Conservation (phyloP, 2,329 filamentous ascomycete species). For the Neurospora sp. region DNA sequence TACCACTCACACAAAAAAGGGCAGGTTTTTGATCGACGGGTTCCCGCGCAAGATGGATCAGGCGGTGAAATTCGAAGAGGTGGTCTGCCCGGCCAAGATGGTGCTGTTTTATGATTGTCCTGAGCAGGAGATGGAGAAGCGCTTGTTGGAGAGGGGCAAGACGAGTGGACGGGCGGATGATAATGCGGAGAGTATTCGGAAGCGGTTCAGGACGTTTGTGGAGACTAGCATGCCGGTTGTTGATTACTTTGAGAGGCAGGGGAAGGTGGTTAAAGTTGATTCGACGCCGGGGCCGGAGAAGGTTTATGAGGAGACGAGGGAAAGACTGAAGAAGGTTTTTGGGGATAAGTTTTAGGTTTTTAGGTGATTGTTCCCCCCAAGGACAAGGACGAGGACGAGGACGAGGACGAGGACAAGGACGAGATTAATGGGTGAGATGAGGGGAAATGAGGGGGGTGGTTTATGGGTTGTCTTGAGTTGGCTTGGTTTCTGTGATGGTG, state of each 20-base stretch:
- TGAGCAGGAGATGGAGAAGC: slow-evolving; percentile 75
- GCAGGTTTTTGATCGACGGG: slow-evolving; percentile 60
- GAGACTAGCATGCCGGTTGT: slow-evolving; percentile 98
- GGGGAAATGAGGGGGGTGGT: no score
- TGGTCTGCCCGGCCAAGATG: slow-evolving; percentile 72
- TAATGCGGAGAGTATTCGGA: slow-evolving; percentile 90
- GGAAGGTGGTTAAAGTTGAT: slow-evolving; percentile 69
- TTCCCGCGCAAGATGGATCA: slow-evolving; percentile 98
- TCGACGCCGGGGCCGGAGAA: slow-evolving; percentile 58
- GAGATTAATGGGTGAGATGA: background rate
- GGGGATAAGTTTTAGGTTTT: slow-evolving; percentile 30
- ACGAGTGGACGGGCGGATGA: slow-evolving; percentile 87
- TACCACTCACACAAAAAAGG: slow-evolving; percentile 29
- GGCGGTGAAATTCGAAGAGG: slow-evolving; percentile 83
- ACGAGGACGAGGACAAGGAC: background rate
- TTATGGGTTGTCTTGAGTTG: background rate
- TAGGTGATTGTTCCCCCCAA: background rate
- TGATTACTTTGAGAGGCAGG: slow-evolving; percentile 66
- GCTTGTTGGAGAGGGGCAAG: slow-evolving; percentile 81
- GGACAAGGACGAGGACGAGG: no score
- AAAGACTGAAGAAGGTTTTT: slow-evolving; percentile 36
- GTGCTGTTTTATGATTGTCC: slow-evolving; percentile 93
- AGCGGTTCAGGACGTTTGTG: slow-evolving; percentile 88
- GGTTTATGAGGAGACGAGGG: slow-evolving; percentile 44
- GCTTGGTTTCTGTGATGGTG: background rate